Base-by-base conservation (phyloP, 768 basidiomycete genomes). In the Mycena galericulata region DNA sequence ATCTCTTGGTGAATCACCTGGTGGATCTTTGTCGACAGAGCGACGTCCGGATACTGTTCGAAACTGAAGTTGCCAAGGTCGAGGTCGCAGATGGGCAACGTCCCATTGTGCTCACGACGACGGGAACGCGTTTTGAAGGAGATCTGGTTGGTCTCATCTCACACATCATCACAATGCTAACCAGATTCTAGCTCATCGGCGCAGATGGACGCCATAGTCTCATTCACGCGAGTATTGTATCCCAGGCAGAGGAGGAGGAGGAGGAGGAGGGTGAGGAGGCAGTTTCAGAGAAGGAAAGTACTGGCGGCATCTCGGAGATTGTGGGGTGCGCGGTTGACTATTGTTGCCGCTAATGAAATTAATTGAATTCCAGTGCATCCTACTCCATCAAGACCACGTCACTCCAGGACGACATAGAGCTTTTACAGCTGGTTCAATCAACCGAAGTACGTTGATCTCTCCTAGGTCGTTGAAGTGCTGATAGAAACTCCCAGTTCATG, bases 201-300 rank as follows among this genome's bases (percentile, higher is more conserved):
- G 65, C 59, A 38, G 60, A 61, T 12, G 59, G 51, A 20, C 59
- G 47, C 4, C 11, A 34, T 14, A 50, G 59, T 29, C 32, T 61
- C 2, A 11, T 61, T n/a, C 59, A 24, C 3, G 36, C 36, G 12
- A 22, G 34, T 4, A 11, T 61, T 17, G 3, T 12, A 1, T 47
- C 49, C 26, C 59, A 40, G 22, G 3, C 26, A 8, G 53, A 61
- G 20, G 32, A 26, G 7, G 47, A 49, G 3, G 47, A 61, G 8
- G 59, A 49, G 8, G 46, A 38, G 14, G 32, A 36, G 0, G n/a
- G 34, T 34, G 58, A 60, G n/a, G n/a, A n/a, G n/a, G n/a, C 47
- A 9, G 4, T 49, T 27, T 49, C 47, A 27, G 47, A 49, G 29
- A 27, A 18, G 27, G 26, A 49, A 11, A 49, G 26, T 22, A 49